These are phyloP conservation scores for Boletus rex-veris DNA, from an alignment of 768 basidiomycete species.

Conservation along the genomic window DNA sequence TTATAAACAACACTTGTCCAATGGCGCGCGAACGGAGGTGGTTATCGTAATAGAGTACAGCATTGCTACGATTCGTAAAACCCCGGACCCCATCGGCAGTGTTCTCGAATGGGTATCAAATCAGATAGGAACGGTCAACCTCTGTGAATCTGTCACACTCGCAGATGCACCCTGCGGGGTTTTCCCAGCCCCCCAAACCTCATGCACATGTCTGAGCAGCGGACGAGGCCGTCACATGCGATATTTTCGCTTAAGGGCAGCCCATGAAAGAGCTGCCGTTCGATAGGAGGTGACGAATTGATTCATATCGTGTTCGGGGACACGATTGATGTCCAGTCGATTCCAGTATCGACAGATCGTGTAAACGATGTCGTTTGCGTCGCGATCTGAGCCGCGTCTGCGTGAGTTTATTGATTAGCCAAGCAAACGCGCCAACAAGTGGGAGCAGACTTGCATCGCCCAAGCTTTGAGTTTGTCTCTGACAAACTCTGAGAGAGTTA, in stretches of 20 bases:
- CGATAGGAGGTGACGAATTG: constrained; percentile 60
- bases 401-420: constrained; percentile 11
- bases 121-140: constrained; percentile 27
- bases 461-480: constrained; percentile 81
- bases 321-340: constrained; percentile 79
- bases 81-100: constrained; percentile 14
- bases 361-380: constrained; percentile 76
- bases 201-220: background rate
- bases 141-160: constrained; percentile 1
- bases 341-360: constrained; percentile 76
- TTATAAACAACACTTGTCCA: background rate
- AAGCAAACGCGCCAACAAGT: constrained; percentile 6
- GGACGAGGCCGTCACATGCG: constrained; percentile 40
- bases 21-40: constrained; percentile 1
- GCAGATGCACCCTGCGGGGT: background rate
- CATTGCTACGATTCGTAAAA: constrained; percentile 17
- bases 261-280: constrained; percentile 69
- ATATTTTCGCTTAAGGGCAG: constrained; percentile 71
- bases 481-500: constrained; percentile 83
- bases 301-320: constrained; percentile 83
- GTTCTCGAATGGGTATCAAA: constrained; percentile 21
- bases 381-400: constrained; percentile 67
- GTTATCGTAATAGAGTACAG: constrained; percentile 20
- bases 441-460: constrained; percentile 56
- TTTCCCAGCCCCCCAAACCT: background rate